Evolutionary conservation across 2,329 filamentous ascomycete genomes (phyloP).

Genomic region (Aspergillus calidoustus): DNA sequence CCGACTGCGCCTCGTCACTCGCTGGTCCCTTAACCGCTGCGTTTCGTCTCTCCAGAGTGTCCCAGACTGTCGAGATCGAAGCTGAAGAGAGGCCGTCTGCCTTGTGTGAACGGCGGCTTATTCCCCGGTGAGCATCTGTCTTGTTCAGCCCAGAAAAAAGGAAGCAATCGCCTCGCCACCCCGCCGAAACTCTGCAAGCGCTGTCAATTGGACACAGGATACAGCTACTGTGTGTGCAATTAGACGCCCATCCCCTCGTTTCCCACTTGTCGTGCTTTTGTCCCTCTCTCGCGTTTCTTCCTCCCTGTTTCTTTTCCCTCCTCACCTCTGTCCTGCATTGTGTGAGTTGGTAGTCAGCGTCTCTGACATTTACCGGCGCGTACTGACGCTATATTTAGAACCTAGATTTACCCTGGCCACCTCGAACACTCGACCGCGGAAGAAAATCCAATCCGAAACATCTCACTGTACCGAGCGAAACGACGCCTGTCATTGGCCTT

Average conservation of each 20-base stretch:
- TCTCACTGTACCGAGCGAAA: constrained; percentile 18
- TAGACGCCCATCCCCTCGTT: constrained; percentile 23
- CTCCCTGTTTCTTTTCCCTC: constrained; percentile 10
- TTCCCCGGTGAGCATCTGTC: constrained; percentile 4
- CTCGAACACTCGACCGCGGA: constrained; percentile 25
- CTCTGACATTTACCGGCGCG: constrained; percentile 32
- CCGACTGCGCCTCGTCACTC: constrained; percentile 29
- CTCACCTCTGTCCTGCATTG: constrained; percentile 5
- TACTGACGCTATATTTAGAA: constrained; percentile 42
- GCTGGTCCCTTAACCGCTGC: constrained; percentile 33
- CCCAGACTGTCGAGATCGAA: not conserved
- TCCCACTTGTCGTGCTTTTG: constrained; percentile 11
- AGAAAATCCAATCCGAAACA: constrained; percentile 23
- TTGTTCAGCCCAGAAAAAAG: constrained; percentile 1
- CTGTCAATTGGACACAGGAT: constrained; percentile 18
- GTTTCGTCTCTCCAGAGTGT: constrained; percentile 14
- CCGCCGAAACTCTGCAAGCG: constrained; percentile 14
- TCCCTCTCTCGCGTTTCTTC: constrained; percentile 12
- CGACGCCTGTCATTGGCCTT: constrained; percentile 23
- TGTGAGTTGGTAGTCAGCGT: constrained; percentile 23
- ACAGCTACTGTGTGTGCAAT: constrained; percentile 14
- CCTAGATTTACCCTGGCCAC: constrained; percentile 23
- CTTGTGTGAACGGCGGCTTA: constrained; percentile 1
- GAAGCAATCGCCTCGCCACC: constrained; percentile 10
- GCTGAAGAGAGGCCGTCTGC: not conserved